phyloP scores from a whole-genome alignment of 2,329 filamentous ascomycete genomes.

The Coleophoma crateriformis region DNA sequence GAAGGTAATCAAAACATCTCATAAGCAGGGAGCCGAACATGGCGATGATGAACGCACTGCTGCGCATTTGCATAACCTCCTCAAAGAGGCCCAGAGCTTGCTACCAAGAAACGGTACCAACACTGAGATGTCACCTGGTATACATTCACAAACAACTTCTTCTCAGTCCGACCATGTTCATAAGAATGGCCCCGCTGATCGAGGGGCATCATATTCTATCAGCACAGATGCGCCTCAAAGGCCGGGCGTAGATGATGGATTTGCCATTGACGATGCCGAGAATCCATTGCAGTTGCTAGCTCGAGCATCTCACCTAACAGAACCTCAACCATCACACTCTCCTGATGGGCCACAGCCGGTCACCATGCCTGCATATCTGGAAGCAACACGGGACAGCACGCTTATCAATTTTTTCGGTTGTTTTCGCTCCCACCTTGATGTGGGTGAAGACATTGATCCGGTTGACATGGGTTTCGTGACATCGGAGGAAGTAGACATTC shows the following conservation, averaged over 20 bases:
- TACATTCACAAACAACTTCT: constrained; percentile 1
- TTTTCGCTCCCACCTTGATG: constrained; percentile 56
- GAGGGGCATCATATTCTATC: neutral
- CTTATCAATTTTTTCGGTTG: constrained; percentile 64
- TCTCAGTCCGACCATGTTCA: neutral
- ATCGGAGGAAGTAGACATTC: constrained; percentile 54
- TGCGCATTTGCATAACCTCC: constrained; percentile 40
- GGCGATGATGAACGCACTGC: constrained; percentile 36
- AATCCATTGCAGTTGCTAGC: constrained; percentile 71
- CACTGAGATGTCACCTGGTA: constrained; percentile 13
- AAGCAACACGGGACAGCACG: constrained; percentile 33
- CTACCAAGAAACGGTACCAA: constrained; percentile 21
- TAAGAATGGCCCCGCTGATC: neutral
- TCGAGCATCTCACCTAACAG: constrained; percentile 59
- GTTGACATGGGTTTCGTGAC: constrained; percentile 66
- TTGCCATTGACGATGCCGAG: constrained; percentile 66
- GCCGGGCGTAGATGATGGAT: constrained; percentile 38
- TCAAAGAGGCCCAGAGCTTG: constrained; percentile 40
- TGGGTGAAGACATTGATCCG: constrained; percentile 60
- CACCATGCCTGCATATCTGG: constrained; percentile 7
- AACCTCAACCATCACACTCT: constrained; percentile 2
- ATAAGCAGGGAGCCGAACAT: constrained; percentile 32
- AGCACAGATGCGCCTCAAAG: neutral
- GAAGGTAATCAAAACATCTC: constrained; percentile 54
- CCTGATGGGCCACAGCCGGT: neutral